phyloP scores from a whole-genome alignment of 2,329 filamentous ascomycete species.

The Fusarium haematococcum region DNA sequence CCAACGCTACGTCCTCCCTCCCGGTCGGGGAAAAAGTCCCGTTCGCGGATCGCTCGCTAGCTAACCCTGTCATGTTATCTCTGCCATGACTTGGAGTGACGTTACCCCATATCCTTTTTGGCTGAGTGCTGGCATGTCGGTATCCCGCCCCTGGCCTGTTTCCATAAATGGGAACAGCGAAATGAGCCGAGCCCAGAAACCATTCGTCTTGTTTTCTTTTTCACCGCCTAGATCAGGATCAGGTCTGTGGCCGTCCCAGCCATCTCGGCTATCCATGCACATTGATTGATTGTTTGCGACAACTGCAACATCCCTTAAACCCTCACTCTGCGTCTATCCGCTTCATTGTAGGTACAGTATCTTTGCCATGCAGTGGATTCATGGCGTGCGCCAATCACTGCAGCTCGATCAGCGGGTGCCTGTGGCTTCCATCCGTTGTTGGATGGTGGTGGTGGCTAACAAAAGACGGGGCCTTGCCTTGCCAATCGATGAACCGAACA shows the following conservation, averaged over 20 bases:
- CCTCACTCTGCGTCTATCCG: constrained; percentile 11
- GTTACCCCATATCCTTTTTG: constrained; percentile 33
- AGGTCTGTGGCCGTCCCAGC: background rate
- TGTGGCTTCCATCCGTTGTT: background rate
- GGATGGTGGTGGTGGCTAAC: background rate
- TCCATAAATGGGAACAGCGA: constrained; percentile 35
- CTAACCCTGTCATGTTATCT: constrained; percentile 15
- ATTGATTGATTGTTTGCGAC: background rate
- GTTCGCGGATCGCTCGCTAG: constrained; percentile 3
- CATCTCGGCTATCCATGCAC: constrained; percentile 8
- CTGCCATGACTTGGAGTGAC: constrained; percentile 34
- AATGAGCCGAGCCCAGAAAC: constrained; percentile 18
- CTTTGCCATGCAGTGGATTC: constrained; percentile 13
- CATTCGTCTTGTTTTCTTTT: constrained; percentile 3
- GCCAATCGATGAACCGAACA: background rate
- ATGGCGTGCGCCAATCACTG: constrained; percentile 1
- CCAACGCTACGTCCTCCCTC: background rate
- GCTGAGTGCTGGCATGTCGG: constrained; percentile 28
- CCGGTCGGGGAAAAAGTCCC: constrained; percentile 6
- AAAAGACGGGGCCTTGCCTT: background rate
- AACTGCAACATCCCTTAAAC: background rate
- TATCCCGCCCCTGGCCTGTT: constrained; percentile 30
- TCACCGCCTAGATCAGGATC: constrained; percentile 24
- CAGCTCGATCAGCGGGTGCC: background rate
- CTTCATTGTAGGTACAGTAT: constrained; percentile 3